Evolutionary conservation across 2,329 filamentous ascomycete genomes (phyloP).

Genomic region (Boeremia lycopersici): DNA sequence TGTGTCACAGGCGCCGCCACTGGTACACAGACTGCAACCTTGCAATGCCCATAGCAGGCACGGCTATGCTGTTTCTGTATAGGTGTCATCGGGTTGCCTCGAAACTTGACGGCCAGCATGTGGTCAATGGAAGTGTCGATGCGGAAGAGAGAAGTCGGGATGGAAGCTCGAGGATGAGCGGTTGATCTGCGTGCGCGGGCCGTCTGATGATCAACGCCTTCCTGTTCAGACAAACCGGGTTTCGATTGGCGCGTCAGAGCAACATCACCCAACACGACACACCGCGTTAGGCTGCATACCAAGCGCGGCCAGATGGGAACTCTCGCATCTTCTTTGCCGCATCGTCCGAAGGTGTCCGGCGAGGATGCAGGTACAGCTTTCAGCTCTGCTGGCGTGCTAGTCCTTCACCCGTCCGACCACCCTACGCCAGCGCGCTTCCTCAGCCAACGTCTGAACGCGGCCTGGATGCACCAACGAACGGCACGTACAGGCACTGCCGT

Average conservation of each 20-base stretch:
- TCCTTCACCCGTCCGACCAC: constrained; percentile 1
- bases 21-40: constrained; percentile 43
- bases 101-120: constrained; percentile 20
- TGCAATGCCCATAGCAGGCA: constrained; percentile 33
- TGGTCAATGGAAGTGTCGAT: constrained; percentile 16
- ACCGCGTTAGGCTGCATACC: constrained; percentile 14
- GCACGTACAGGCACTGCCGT: constrained; percentile 21
- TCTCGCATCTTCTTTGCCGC: constrained; percentile 13
- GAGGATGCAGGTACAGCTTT: constrained; percentile 11
- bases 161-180: constrained; percentile 6
- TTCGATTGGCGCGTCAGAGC: constrained; percentile 13
- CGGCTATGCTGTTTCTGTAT: constrained; percentile 25
- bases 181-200: constrained; percentile 17
- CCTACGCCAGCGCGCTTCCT: constrained; percentile 2
- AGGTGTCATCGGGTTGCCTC: constrained; percentile 18
- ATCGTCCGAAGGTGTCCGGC: constrained; percentile 6
- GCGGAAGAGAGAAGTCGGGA: constrained; percentile 2
- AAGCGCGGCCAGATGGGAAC: constrained; percentile 12
- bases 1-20: constrained; percentile 40
- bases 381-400: constrained; percentile 11
- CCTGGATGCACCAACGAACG: constrained; percentile 10
- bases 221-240: constrained; percentile 1
- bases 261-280: constrained; percentile 14
- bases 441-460: constrained; percentile 19
- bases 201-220: constrained; percentile 1